Percentiles rank a stretch among this genome's conserved stretches.
Conservation (phyloP, 1,284 basidiomycete genomes). For the Leccinum solheimii region DNA sequence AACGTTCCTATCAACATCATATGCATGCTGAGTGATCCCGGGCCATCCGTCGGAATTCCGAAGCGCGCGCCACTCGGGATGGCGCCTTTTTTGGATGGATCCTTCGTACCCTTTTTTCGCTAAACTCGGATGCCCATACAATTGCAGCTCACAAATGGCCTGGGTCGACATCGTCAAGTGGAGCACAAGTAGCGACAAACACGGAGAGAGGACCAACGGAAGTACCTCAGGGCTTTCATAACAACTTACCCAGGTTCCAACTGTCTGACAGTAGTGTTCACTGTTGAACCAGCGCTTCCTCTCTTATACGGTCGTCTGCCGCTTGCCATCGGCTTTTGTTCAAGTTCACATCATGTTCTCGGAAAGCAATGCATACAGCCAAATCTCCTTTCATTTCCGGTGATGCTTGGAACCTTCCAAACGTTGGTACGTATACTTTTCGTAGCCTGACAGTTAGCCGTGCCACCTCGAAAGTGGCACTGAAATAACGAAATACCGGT, state of each 20-base stretch:
- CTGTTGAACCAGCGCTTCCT: neutral
- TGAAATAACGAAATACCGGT: neutral
- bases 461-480: neutral
- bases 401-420: neutral
- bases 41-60: neutral
- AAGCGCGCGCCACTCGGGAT: neutral
- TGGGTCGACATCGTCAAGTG: neutral
- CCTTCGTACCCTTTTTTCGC: neutral
- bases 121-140: neutral
- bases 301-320: neutral
- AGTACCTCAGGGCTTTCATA: neutral
- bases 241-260: neutral
- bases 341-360: neutral
- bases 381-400: neutral
- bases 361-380: neutral
- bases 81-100: neutral
- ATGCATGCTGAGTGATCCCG: neutral
- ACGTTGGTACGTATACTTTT: neutral
- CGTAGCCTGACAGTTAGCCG: neutral
- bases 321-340: neutral
- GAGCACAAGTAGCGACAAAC: neutral
- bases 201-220: neutral
- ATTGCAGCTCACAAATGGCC: neutral
- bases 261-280: neutral
- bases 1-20: neutral